phyloP scores from a whole-genome alignment of 2,329 filamentous ascomycete species.

The Diaporthe aspalathi region DNA sequence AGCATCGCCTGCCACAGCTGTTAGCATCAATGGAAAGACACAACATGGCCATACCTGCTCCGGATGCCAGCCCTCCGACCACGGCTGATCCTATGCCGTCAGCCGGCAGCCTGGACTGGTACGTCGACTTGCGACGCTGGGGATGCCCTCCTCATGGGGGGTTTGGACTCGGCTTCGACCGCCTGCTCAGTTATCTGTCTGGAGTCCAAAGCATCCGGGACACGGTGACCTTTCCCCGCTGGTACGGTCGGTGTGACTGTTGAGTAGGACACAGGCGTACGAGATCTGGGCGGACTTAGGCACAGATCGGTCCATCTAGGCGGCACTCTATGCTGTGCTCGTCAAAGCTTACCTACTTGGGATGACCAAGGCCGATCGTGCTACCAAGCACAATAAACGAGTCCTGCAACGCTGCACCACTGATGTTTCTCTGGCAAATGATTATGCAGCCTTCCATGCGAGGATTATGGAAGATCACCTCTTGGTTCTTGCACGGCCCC shows the following conservation, averaged over 20 bases:
- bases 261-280: constrained; percentile 46
- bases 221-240: constrained; percentile 86
- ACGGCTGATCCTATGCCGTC: constrained; percentile 21
- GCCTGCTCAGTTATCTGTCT: constrained; percentile 84
- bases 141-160: constrained; percentile 93
- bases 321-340: constrained; percentile 47
- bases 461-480: constrained; percentile 26
- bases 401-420: constrained; percentile 37
- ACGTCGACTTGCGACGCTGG: constrained; percentile 87
- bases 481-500: constrained; percentile 6
- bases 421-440: constrained; percentile 36
- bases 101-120: constrained; percentile 74
- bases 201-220: constrained; percentile 87
- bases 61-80: constrained; percentile 41
- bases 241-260: constrained; percentile 72
- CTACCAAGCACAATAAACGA: constrained; percentile 39
- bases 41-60: constrained; percentile 63
- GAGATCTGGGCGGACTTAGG: constrained; percentile 25
- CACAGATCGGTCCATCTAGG: constrained; percentile 22
- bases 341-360: constrained; percentile 55
- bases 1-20: constrained; percentile 78
- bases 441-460: constrained; percentile 37
- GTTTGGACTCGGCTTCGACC: constrained; percentile 91
- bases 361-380: constrained; percentile 47
- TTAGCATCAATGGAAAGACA: constrained; percentile 77